phyloP scores from a whole-genome alignment of 768 basidiomycete species.

The Cystobasidium ongulense region DNA sequence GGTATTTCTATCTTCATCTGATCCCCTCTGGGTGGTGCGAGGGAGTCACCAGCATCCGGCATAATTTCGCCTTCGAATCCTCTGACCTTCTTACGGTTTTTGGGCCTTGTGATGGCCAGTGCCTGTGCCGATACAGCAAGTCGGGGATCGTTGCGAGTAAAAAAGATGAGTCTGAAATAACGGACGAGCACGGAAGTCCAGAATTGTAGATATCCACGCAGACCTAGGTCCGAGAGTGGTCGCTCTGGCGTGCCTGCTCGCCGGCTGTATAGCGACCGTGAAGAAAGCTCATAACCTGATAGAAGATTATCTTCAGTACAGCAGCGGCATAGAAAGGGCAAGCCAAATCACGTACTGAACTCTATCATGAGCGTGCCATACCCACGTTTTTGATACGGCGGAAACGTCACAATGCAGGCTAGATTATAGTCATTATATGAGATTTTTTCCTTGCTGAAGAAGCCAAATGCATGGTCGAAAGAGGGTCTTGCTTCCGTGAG shows the following conservation, averaged over 20 bases:
- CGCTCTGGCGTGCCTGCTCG: constrained; percentile 78
- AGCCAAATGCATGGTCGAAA: constrained; percentile 70
- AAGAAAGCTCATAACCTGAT: constrained; percentile 81
- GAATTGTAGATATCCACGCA: constrained; percentile 73
- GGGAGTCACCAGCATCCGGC: background rate
- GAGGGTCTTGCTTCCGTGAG: constrained; percentile 73
- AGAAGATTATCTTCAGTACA: background rate
- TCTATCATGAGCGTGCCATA: constrained; percentile 96
- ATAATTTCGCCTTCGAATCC: background rate
- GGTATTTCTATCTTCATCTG: background rate
- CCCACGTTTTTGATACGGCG: constrained; percentile 79
- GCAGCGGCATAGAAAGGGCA: background rate
- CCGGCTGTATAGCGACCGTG: constrained; percentile 46
- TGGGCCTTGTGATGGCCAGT: constrained; percentile 9
- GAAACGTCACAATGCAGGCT: constrained; percentile 89
- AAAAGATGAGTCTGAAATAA: constrained; percentile 59
- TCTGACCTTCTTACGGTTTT: background rate
- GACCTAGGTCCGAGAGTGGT: constrained; percentile 84
- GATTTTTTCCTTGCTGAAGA: constrained; percentile 83
- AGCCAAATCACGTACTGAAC: constrained; percentile 64
- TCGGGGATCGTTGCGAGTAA: constrained; percentile 30
- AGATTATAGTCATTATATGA: constrained; percentile 97
- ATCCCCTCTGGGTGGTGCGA: background rate
- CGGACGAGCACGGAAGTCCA: constrained; percentile 78
- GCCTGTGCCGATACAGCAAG: constrained; percentile 23